phyloP scores from a whole-genome alignment of 345 rosid genomes.

The Dipteronia dyeriana region DNA sequence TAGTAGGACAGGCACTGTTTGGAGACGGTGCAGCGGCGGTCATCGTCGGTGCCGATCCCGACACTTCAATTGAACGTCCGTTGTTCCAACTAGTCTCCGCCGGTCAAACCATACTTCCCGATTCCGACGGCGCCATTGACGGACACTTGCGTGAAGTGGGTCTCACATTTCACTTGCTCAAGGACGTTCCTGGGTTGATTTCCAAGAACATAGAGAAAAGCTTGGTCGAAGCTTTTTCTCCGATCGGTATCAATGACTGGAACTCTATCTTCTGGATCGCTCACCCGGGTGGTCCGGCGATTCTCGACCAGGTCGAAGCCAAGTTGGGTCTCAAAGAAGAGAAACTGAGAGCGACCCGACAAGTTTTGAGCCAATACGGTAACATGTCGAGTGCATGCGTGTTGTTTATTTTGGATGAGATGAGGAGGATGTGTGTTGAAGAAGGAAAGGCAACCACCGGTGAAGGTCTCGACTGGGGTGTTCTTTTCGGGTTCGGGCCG shows the following conservation, averaged over 20 bases:
- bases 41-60: constrained; percentile 68
- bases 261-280: constrained; percentile 80
- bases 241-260: constrained; percentile 74
- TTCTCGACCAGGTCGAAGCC: constrained; percentile 58
- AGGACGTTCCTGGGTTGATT: constrained; percentile 67
- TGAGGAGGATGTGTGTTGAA: constrained; percentile 59
- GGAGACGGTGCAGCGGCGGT: constrained; percentile 74
- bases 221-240: constrained; percentile 63
- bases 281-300: constrained; percentile 82
- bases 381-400: constrained; percentile 91
- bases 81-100: constrained; percentile 66
- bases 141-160: constrained; percentile 79
- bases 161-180: constrained; percentile 61
- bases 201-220: constrained; percentile 73
- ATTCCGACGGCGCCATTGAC: constrained; percentile 69
- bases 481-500: constrained; percentile 80
- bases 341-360: constrained; percentile 60
- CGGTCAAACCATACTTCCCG: constrained; percentile 70
- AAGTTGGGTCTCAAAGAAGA: constrained; percentile 52
- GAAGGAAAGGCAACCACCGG: constrained; percentile 67
- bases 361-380: constrained; percentile 67
- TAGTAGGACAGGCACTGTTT: constrained; percentile 72
- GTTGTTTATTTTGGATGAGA: constrained; percentile 70
- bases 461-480: constrained; percentile 88
- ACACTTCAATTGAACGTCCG: constrained; percentile 48